Evolutionary conservation across 176 grass and related monocot species (phyloP), one percentile per base, ranked within the genome.

Genomic region (Aegilops longissima): DNA sequence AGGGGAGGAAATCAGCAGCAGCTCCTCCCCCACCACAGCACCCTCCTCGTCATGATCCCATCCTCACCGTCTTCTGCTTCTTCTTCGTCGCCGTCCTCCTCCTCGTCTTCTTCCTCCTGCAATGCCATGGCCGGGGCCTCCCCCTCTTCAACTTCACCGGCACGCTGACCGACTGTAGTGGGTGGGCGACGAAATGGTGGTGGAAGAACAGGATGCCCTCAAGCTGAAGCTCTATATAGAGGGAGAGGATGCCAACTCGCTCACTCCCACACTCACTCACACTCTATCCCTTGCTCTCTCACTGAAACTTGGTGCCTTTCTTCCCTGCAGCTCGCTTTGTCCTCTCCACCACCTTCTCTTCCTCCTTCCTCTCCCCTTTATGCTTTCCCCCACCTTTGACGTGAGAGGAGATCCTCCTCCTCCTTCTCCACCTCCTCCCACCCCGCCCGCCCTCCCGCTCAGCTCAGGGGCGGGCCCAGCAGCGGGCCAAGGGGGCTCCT

Each of bases 351-450:
- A n/a, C 24, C 62, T 3, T 21, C 42, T 21, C 76, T 31, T 59
- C 54, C 54, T 59, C 35, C 76, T 66, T 6, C 66, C 80, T 66
- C 64, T 3, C 3, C 72, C 39, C 73, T 91, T 91, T 91, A 91
- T 88, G 86, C 90, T 79, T 73, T 86, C 77, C 82, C 75, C 76
- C 61, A 54, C 42, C 56, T 64, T 73, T 39, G 89, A 87, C 81
- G 85, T 80, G 81, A 81, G 85, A 87, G 85, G 75, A 84, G 85
- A 91, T 87, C 85, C 89, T 83, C 89, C 58, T 0, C 73, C 86
- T 30, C 86, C 65, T 18, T 68, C 68, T 13, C 12, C 77, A 13
- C 31, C 77, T 20, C 45, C 31, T 4, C 18, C 54, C 52, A 56
- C 52, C 52, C 52, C 51, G 16, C 76, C 18, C 34, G 13, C 33